Evolutionary conservation across 176 grass and related monocot species (phyloP).

Genomic region (Oryza brachyantha): DNA sequence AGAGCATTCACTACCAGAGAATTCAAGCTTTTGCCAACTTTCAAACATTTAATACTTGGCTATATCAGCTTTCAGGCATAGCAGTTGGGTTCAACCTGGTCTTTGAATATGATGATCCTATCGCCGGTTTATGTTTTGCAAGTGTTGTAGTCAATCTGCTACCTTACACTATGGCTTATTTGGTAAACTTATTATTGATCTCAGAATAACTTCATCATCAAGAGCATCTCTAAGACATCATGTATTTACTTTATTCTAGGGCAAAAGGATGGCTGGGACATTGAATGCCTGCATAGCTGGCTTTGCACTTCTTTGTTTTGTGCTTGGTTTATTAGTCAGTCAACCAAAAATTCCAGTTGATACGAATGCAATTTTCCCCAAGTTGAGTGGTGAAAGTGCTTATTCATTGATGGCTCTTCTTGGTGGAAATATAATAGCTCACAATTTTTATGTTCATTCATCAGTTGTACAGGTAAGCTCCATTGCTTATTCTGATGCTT

Average conservation of each 20-base stretch:
- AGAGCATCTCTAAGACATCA: neutral
- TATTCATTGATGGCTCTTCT: conserved; percentile 88
- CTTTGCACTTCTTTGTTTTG: conserved; percentile 66
- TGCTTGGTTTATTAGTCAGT: conserved; percentile 68
- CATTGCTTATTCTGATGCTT: neutral
- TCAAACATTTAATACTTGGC: neutral
- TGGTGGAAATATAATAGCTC: conserved; percentile 75
- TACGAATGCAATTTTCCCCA: conserved; percentile 75
- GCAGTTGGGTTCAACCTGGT: conserved; percentile 65
- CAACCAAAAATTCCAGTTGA: conserved; percentile 69
- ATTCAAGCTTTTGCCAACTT: neutral
- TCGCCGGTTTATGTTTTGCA: conserved; percentile 45
- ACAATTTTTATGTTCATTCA: conserved; percentile 85
- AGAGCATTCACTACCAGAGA: neutral
- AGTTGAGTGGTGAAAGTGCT: conserved; percentile 74
- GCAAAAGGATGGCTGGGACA: conserved; percentile 37
- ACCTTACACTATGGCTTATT: conserved; percentile 34
- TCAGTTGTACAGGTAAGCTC: conserved; percentile 61
- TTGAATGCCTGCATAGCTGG: conserved; percentile 52
- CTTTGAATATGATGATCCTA: conserved; percentile 42
- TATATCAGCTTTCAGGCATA: conserved; percentile 68
- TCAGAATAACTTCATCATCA: neutral
- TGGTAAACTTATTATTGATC: conserved; percentile 48
- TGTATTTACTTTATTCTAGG: conserved; percentile 43
- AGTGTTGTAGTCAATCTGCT: conserved; percentile 48